Percentiles rank a stretch among this genome's conserved stretches.
Evolutionary conservation across 352 stramenopile genomes (phyloP).

Genomic region (Phytophthora ohioensis): DNA sequence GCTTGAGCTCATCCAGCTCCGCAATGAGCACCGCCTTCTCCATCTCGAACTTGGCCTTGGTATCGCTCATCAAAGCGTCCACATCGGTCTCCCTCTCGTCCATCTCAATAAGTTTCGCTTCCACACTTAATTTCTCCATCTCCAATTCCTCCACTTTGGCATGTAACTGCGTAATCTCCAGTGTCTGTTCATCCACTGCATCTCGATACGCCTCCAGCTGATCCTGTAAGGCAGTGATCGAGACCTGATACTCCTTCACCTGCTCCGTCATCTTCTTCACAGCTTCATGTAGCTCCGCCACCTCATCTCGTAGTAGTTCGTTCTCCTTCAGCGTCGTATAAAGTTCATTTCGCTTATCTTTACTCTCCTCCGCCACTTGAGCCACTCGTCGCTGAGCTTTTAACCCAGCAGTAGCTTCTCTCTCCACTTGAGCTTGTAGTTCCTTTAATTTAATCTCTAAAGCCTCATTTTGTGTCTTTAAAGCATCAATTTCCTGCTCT

Average conservation of each 20-base stretch:
- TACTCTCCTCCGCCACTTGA: slow-evolving; percentile 48
- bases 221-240: slow-evolving; percentile 55
- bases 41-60: slow-evolving; percentile 59
- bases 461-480: slow-evolving; percentile 52
- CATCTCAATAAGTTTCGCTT: slow-evolving; percentile 80
- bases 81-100: slow-evolving; percentile 72
- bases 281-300: slow-evolving; percentile 42
- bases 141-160: slow-evolving; percentile 61
- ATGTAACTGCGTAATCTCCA: slow-evolving; percentile 74
- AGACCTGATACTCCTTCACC: slow-evolving; percentile 54
- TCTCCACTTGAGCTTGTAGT: slow-evolving; percentile 42
- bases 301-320: slow-evolving; percentile 62
- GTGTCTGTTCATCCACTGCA: slow-evolving; percentile 69
- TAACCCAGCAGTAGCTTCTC: slow-evolving; percentile 45
- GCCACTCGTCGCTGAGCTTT: slow-evolving; percentile 44
- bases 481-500: slow-evolving; percentile 24
- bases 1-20: slow-evolving; percentile 54
- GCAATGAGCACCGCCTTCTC: slow-evolving; percentile 57
- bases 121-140: slow-evolving; percentile 58
- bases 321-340: slow-evolving; percentile 75
- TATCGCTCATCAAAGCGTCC: slow-evolving; percentile 55
- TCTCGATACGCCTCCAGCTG: slow-evolving; percentile 62
- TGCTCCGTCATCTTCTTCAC: slow-evolving; percentile 49
- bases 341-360: slow-evolving; percentile 65
- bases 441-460: slow-evolving; percentile 50